Evolutionary conservation across 1,284 basidiomycete species (phyloP).

Genomic region (Puccinia horiana): DNA sequence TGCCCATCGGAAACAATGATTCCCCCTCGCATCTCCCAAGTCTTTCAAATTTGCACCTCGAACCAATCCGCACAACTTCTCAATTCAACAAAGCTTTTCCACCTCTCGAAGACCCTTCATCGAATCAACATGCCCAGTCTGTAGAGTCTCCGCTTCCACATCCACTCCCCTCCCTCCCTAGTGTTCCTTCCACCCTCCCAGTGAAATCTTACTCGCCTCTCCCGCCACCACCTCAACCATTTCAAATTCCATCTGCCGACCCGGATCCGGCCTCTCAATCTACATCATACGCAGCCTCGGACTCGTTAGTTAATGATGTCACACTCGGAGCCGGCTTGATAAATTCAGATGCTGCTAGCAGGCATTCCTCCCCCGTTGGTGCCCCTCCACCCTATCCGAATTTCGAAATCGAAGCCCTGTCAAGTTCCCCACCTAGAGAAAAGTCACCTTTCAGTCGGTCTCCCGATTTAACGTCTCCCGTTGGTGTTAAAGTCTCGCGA

Average conservation of each 20-base stretch:
- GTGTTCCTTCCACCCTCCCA: slow-evolving; percentile 28
- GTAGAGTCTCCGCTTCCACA: background rate
- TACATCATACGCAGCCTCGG: background rate
- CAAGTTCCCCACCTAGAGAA: background rate
- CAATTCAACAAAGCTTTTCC: slow-evolving; percentile 47
- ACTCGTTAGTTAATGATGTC: slow-evolving; percentile 31
- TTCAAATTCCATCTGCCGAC: slow-evolving; percentile 16
- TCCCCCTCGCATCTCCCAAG: background rate
- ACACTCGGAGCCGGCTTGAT: slow-evolving; percentile 30
- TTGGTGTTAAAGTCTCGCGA: background rate
- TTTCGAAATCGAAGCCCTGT: slow-evolving; percentile 28
- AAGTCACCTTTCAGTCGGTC: slow-evolving; percentile 21
- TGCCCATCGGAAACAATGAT: background rate
- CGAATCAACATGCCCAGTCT: background rate
- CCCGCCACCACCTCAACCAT: slow-evolving; percentile 44
- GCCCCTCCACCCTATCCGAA: slow-evolving; percentile 41
- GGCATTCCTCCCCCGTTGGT: background rate
- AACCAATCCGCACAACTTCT: slow-evolving; percentile 35
- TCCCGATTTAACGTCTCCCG: slow-evolving; percentile 7
- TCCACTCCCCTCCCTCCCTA: slow-evolving; percentile 21
- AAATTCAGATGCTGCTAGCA: background rate
- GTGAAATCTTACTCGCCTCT: background rate
- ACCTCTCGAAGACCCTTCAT: background rate
- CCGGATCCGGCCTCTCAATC: background rate
- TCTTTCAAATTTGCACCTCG: background rate